These are phyloP conservation scores for Limtongia smithiae DNA, from an alignment of 805 yeast genomes.

Conservation along the genomic window DNA sequence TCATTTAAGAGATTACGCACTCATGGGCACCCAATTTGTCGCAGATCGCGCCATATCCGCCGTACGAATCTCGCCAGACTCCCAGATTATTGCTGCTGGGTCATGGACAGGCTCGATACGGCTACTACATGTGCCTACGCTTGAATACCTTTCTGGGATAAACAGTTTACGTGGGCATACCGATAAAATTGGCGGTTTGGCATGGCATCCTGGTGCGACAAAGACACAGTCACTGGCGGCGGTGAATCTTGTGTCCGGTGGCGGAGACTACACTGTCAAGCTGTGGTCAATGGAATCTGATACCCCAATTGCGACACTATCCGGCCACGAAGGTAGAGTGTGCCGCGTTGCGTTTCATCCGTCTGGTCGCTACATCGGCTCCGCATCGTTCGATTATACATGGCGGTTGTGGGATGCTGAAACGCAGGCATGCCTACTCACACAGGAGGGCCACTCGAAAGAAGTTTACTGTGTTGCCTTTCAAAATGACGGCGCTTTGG, in stretches of 20 bases:
- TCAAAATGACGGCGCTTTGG: slow-evolving; percentile 71
- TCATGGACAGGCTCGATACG: slow-evolving; percentile 80
- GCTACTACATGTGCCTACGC: slow-evolving; percentile 44
- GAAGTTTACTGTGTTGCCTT: slow-evolving; percentile 61
- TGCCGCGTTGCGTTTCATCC: slow-evolving; percentile 67
- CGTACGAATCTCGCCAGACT: slow-evolving; percentile 46
- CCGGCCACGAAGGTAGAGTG: slow-evolving; percentile 57
- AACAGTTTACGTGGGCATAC: slow-evolving; percentile 45
- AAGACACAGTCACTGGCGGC: slow-evolving; percentile 22
- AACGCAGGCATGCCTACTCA: slow-evolving; percentile 47
- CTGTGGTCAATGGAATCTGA: slow-evolving; percentile 37
- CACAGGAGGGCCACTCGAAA: slow-evolving; percentile 84
- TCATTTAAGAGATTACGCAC: slow-evolving; percentile 40
- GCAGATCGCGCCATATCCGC: slow-evolving; percentile 67
- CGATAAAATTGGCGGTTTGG: slow-evolving; percentile 69
- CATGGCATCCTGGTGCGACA: slow-evolving; percentile 50
- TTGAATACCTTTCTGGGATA: slow-evolving; percentile 36
- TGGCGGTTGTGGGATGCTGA: slow-evolving; percentile 85
- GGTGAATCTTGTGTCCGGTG: slow-evolving; percentile 43
- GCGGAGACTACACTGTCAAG: slow-evolving; percentile 45
- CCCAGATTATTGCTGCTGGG: slow-evolving; percentile 53
- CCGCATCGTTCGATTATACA: slow-evolving; percentile 78
- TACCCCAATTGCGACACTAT: slow-evolving; percentile 30
- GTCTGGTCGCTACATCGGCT: slow-evolving; percentile 49
- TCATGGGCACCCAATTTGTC: slow-evolving; percentile 66